Evolutionary conservation across 2,329 filamentous ascomycete genomes (phyloP).

Genomic region (Colletotrichum navitas): DNA sequence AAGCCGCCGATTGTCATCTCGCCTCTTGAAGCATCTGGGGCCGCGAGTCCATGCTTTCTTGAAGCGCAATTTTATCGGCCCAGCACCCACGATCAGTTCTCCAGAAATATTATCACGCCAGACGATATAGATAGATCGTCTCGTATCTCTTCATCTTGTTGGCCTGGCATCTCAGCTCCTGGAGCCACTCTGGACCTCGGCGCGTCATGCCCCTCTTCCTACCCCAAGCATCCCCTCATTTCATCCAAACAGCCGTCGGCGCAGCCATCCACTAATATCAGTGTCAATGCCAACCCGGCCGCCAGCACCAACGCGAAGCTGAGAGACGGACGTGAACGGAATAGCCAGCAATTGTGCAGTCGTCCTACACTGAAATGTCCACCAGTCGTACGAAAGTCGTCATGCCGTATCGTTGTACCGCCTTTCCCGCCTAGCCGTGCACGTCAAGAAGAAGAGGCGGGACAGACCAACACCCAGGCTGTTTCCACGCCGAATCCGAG

Average conservation of each 20-base stretch:
- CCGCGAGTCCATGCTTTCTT: constrained; percentile 20
- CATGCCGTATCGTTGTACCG: neutral
- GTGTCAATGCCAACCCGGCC: neutral
- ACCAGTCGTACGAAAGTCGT: constrained; percentile 36
- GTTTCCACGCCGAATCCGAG: constrained; percentile 12
- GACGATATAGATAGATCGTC: constrained; percentile 24
- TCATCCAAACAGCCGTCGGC: constrained; percentile 9
- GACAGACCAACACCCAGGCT: constrained; percentile 2
- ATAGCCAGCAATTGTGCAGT: neutral
- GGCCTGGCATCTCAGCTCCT: constrained; percentile 12
- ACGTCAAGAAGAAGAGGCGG: constrained; percentile 15
- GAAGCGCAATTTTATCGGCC: constrained; percentile 21
- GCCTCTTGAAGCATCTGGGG: constrained; percentile 22
- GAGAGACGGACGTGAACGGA: too few species aligned
- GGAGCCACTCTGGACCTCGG: constrained; percentile 28
- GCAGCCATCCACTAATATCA: constrained; percentile 5
- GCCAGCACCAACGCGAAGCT: neutral
- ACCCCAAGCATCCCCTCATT: constrained; percentile 20
- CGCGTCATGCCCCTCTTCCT: constrained; percentile 6
- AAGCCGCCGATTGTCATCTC: constrained; percentile 37
- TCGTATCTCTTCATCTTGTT: constrained; percentile 22
- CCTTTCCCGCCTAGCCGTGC: constrained; percentile 14
- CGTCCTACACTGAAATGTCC: constrained; percentile 27
- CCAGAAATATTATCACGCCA: neutral
- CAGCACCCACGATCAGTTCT: neutral